Evolutionary conservation across 1,284 basidiomycete genomes (phyloP).

Genomic region (Trichosporon coremiiforme): DNA sequence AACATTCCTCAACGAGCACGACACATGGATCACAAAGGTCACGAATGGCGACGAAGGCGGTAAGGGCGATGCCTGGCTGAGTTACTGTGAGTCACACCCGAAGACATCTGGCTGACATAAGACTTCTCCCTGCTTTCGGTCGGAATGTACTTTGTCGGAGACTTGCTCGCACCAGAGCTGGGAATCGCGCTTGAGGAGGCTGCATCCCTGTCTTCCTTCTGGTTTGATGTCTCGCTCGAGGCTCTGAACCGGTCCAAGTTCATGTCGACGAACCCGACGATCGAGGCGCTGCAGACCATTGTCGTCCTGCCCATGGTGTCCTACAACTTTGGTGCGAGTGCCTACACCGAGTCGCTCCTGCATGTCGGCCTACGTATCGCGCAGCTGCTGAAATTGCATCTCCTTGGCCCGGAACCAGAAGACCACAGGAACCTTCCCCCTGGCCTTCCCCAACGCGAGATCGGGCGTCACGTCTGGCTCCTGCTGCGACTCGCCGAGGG

Average conservation of each 20-base stretch:
- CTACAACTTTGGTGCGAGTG: slow-evolving; percentile 37
- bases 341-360: slow-evolving; percentile 34
- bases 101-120: slow-evolving; percentile 22
- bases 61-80: slow-evolving; percentile 35
- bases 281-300: slow-evolving; percentile 35
- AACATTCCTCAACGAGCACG: slow-evolving; percentile 36
- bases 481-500: slow-evolving; percentile 33
- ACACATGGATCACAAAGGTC: slow-evolving; percentile 36
- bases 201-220: slow-evolving; percentile 30
- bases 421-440: slow-evolving; percentile 27
- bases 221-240: slow-evolving; percentile 37
- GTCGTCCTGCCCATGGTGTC: slow-evolving; percentile 34
- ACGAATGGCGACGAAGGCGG: slow-evolving; percentile 29
- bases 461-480: slow-evolving; percentile 32
- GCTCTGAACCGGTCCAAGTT: slow-evolving; percentile 36
- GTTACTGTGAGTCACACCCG: slow-evolving; percentile 24
- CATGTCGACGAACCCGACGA: slow-evolving; percentile 35
- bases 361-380: slow-evolving; percentile 34
- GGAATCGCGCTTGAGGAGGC: slow-evolving; percentile 30
- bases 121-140: slow-evolving; percentile 32
- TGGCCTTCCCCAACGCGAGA: slow-evolving; percentile 32
- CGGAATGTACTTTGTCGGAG: slow-evolving; percentile 35
- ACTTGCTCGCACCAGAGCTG: slow-evolving; percentile 34
- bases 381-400: slow-evolving; percentile 33
- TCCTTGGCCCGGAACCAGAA: slow-evolving; percentile 30